Base-by-base conservation (phyloP, 1,284 basidiomycete species). In the Fomitopsis betulina region DNA sequence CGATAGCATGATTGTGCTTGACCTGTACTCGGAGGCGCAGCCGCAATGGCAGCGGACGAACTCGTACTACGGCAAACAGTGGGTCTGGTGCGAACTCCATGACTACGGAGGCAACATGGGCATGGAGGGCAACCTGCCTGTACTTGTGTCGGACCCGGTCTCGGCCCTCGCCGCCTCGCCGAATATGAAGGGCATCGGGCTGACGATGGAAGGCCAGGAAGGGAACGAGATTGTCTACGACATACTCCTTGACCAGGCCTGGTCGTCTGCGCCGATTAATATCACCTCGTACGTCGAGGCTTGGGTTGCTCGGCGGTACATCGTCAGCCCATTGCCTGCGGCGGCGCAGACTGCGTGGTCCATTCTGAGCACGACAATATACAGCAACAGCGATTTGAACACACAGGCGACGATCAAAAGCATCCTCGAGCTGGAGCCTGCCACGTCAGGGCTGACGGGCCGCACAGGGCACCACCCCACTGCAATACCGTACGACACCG, bases 51-150 rank as follows among this genome's bases (percentile, higher is more conserved):
- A 75, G 63, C 70, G 75, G 37, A 71, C 76, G 27, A 60, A 63
- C 52, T 71, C 67, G 2, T 79, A 77, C 65, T 76, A 69, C 50
- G 76, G 76, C 30, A 76, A 75, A 53, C 63, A 68, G n/a, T 79
- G 77, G 77, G 62, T 79, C 30, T 79, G 77, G 77, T 78, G 77
- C 66, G 67, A 76, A 54, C 67, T 78, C 3, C 76, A 79, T 54
- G 72, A 73, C 60, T 78, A 69, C 58, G 78, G 78, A 37, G 76
- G 76, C 19, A 78, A 73, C 57, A 71, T 76, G 67, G 76, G 77
- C 21, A 56, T 79, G 53, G 76, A 77, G 63, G 78, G 78, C 39
- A 73, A 76, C 57, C 62, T 76, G 25, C 65, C 66, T 43, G 75
- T 69, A 49, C 52, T 77, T 42, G 75, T 71, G 1, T 62, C 63